phyloP scores from a whole-genome alignment of 352 stramenopile species.

The Paralagenidium karlingii region DNA sequence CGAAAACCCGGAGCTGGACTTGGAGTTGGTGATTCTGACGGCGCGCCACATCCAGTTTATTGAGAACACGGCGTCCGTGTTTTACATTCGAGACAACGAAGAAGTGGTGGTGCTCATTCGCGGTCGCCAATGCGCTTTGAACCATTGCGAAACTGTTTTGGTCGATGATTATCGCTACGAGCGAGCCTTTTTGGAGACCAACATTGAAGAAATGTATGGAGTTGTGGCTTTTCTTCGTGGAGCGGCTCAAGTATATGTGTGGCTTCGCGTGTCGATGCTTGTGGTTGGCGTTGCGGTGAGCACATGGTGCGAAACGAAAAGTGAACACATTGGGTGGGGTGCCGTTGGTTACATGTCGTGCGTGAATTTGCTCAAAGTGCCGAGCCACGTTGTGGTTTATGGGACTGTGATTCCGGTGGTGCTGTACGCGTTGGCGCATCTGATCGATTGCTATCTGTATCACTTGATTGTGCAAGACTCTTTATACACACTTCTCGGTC shows the following conservation, averaged over 20 bases:
- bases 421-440: conserved; percentile 13
- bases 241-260: conserved; percentile 26
- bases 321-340: not conserved
- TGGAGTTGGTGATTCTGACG: conserved; percentile 8
- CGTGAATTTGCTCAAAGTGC: conserved; percentile 4
- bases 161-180: conserved; percentile 46
- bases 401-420: conserved; percentile 17
- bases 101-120: conserved; percentile 15
- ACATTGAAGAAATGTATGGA: conserved; percentile 18
- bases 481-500: conserved; percentile 6
- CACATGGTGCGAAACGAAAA: too few species aligned
- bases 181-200: conserved; percentile 15
- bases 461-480: conserved; percentile 10
- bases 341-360: not conserved
- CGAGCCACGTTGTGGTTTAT: conserved; percentile 10
- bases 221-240: conserved; percentile 16
- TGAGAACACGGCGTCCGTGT: conserved; percentile 3
- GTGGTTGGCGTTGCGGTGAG: conserved; percentile 2
- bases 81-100: conserved; percentile 7
- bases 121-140: conserved; percentile 1
- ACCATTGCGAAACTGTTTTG: conserved; percentile 17
- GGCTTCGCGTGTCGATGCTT: conserved; percentile 21
- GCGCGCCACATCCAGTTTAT: conserved; percentile 9
- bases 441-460: conserved; percentile 9
- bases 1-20: conserved; percentile 11